phyloP scores from a whole-genome alignment of 176 grass and related monocot genomes.

The Bothriochloa decipiens region DNA sequence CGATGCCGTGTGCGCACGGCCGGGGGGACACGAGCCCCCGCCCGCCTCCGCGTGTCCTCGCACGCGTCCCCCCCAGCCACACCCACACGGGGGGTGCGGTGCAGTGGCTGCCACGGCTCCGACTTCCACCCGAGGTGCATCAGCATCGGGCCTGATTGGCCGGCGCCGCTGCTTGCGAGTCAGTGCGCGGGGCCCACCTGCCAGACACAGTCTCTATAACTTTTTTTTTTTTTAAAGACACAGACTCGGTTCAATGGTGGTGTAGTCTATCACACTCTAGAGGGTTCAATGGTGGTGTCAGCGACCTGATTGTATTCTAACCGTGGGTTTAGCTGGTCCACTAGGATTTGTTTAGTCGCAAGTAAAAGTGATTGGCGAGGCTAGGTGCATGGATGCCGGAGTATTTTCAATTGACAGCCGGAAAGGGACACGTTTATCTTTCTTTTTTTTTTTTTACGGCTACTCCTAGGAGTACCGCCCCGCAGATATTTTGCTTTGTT shows the following conservation, averaged over 20 bases:
- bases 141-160: background rate
- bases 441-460: too few species aligned
- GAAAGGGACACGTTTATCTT: conserved; percentile 21
- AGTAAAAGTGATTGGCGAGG: background rate
- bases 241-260: too few species aligned
- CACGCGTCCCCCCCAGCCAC: conserved; percentile 9
- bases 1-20: background rate
- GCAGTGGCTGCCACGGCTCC: too few species aligned
- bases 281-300: background rate
- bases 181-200: conserved; percentile 6
- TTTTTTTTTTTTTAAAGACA: too few species aligned
- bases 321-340: background rate
- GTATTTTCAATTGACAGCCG: background rate
- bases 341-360: background rate
- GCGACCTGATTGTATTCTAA: background rate
- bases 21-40: conserved; percentile 24
- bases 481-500: background rate
- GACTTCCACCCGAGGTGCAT: too few species aligned
- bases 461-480: too few species aligned
- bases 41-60: conserved; percentile 16
- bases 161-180: background rate
- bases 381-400: background rate
- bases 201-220: background rate
- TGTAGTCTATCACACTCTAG: background rate
- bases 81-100: background rate